A percentile compares a stretch with the other conserved stretches of the same genome.
These are phyloP conservation scores for Penicilliopsis zonata DNA, from an alignment of 495 filamentous ascomycete species.

Conservation along the genomic window DNA sequence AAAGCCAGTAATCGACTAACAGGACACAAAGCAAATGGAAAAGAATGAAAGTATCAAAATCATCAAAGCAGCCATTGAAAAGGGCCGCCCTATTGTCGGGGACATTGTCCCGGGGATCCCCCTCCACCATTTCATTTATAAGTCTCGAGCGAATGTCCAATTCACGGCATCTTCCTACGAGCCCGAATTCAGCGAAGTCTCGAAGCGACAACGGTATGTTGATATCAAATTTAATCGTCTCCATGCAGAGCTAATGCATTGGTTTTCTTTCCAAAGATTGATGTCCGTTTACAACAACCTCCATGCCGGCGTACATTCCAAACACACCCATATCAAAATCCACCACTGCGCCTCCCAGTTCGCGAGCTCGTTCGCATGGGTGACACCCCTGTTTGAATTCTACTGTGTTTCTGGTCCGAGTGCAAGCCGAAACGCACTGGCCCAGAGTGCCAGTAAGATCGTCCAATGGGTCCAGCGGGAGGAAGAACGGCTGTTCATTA, in stretches of 20 bases:
- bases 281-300: conserved; percentile 76
- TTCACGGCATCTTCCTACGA: conserved; percentile 81
- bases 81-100: conserved; percentile 55
- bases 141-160: conserved; percentile 85
- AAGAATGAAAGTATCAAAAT: conserved; percentile 63
- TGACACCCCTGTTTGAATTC: conserved; percentile 80
- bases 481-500: conserved; percentile 89
- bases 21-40: conserved; percentile 44
- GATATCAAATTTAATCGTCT: not conserved
- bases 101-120: conserved; percentile 72
- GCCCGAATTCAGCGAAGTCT: conserved; percentile 52
- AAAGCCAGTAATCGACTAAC: conserved; percentile 4
- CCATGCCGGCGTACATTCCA: conserved; percentile 72
- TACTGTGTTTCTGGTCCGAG: conserved; percentile 84
- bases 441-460: conserved; percentile 75
- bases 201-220: conserved; percentile 53
- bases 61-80: conserved; percentile 58
- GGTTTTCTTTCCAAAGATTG: conserved; percentile 31
- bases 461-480: conserved; percentile 82
- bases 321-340: conserved; percentile 73
- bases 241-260: not conserved
- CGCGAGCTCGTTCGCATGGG: conserved; percentile 74
- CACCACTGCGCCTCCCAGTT: conserved; percentile 65
- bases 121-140: conserved; percentile 87
- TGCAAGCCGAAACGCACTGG: conserved; percentile 62